Percentiles rank a stretch among this genome's conserved stretches.
Conservation (phyloP, 441 rosid genomes). For the Macaranga tanarius region DNA sequence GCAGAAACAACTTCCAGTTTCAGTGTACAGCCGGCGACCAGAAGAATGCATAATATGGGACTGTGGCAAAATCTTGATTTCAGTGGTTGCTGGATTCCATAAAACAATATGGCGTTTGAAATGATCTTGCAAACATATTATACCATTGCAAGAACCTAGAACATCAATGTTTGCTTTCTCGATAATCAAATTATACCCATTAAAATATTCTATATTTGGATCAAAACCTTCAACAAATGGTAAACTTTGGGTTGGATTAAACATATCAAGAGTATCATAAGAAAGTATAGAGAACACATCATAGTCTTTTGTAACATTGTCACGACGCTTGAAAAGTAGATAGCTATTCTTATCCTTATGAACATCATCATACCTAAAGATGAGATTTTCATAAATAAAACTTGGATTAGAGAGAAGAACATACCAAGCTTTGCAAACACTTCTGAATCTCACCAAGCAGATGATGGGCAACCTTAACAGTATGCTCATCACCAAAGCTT, state of each 20-base stretch:
- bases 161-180: too few relatives aligned
- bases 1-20: too few relatives aligned
- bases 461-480: constrained; percentile 2
- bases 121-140: neutral
- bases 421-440: constrained; percentile 12
- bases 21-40: too few relatives aligned
- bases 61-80: neutral
- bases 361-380: neutral
- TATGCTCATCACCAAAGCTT: neutral
- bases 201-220: too few relatives aligned
- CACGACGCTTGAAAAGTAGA: neutral
- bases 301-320: neutral
- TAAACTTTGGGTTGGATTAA: neutral
- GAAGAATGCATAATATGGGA: too few relatives aligned
- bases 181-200: neutral
- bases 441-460: neutral
- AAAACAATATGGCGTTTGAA: too few relatives aligned
- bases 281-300: neutral
- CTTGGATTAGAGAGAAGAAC: neutral
- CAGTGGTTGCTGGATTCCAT: neutral
- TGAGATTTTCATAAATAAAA: constrained; percentile 1
- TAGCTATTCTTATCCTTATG: neutral
- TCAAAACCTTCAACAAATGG: neutral
- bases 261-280: neutral
- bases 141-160: too few relatives aligned